Evolutionary conservation across 495 filamentous ascomycete species (phyloP), one percentile per base, ranked within the genome.

Genomic region (Podospora pseudoanserina): DNA sequence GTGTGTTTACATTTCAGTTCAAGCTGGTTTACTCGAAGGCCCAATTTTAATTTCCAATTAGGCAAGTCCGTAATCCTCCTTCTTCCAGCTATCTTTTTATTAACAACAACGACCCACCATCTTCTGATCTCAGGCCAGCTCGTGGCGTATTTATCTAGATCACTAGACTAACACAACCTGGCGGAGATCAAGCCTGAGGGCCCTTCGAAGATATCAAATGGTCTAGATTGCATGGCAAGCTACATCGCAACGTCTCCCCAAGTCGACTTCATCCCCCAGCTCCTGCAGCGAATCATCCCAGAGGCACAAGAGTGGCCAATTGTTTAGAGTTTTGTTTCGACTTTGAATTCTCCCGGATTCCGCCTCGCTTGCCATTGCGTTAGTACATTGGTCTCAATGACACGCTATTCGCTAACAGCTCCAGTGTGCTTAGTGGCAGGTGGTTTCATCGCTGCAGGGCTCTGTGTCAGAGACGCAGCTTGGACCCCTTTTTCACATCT

Each of bases 371-470:
- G 54, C 53, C n/a, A 32, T 2, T 53, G 23, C 60, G 71, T 65
- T 70, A 70, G 64, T 20, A 2, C 60, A 54, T 57, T 16, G 58
- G 53, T 19, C 2, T 23, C 16, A n/a, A n/a, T 61, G 19, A 18
- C 19, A 61, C 27, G 20, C 4, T 6, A 55, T 66, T 49, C 67
- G 63, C 69, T 73, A 71, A 69, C 69, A 68, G 32, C n/a, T 44
- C 3, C 18, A 23, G 20, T 54, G 2, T 19, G 65, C 49, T 53
- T 54, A 58, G 16, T n/a, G 19, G 54, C 59, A 26, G 57, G 20
- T 44, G 65, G 73, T 75, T 75, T 75, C 68, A 75, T 69, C 64
- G 62, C 15, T 60, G 44, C 67, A 62, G 73, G 68, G 73, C 67
- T 62, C 5, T 64, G 70, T 74, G 60, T 74, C 72, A 74, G 72